Base-by-base conservation (phyloP, 2,329 filamentous ascomycete species). In the Hymenoscyphus repandus region DNA sequence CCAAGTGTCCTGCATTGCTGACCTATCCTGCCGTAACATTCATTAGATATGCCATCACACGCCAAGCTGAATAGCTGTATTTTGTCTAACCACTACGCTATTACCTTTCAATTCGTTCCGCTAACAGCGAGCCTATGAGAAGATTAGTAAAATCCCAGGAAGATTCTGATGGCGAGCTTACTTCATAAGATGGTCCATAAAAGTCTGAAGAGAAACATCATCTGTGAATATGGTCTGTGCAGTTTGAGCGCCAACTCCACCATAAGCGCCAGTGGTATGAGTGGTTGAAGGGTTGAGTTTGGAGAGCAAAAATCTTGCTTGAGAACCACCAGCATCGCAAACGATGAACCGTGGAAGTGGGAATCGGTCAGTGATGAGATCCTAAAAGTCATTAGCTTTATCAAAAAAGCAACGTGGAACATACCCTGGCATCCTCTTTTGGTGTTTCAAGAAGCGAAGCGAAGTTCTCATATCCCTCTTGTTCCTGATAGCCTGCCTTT, bases 131-230 rank as follows among this genome's bases (percentile, higher is more conserved):
- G 70, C 63, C 79, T 77, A 45, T 20, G 13, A 15, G 47, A 31
- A 52, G 6, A 45, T 62, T 50, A 61, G 54, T 33, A 15, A 46
- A 17, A 22, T 3, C 34, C 27, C 27, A 20, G 22, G 18, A 18
- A 7, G 38, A 37, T 38, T 12, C 2, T 10, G 3, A 17, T 5
- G 12, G 9, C 36, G 13, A 51, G 77, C 85, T 72, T 77, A 91
- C 89, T 99, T 99, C 93, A 99, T 99, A 68, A 99, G 75, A 72
- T 97, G 91, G 65, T 99, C 93, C 93, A 99, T 99, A 68, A 99
- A 99, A 1, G 92, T 97, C 71, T 97, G 92, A 66, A 99, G 74
- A 49, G 90, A 96, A 49, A 99, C 93, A 69, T 99, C 93, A 65
- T 99, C 93, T 1, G 93, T 99, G 73, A 99, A 99, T 63, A 99